Conservation (phyloP, 768 basidiomycete species). For the Botryobasidium botryosum region DNA sequence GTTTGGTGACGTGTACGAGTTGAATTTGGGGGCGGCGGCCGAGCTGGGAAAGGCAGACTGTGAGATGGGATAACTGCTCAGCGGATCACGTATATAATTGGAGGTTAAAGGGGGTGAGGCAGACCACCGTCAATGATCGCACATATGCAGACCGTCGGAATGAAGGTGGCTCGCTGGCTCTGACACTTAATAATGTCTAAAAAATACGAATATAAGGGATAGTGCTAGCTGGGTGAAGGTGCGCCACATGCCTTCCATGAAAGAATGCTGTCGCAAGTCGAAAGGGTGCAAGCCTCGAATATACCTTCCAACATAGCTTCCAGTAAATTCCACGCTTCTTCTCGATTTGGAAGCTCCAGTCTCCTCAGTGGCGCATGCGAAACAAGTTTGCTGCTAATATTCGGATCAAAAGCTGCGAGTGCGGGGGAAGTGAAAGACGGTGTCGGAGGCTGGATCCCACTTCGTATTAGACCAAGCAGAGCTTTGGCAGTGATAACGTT, state of each 20-base stretch:
- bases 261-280: too few species aligned
- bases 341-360: conserved; percentile 9
- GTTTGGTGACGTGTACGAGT: neutral
- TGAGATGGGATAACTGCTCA: too few species aligned
- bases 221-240: too few species aligned
- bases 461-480: conserved; percentile 1
- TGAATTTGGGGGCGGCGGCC: neutral
- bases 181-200: conserved; percentile 1
- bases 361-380: conserved; percentile 19
- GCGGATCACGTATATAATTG: neutral
- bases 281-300: too few species aligned
- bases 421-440: conserved; percentile 9
- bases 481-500: too few species aligned
- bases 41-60: neutral
- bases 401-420: conserved; percentile 15
- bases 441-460: neutral
- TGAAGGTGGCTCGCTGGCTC: neutral
- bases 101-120: neutral
- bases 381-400: conserved; percentile 14
- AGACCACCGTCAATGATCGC: neutral
- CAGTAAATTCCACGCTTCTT: conserved; percentile 10
- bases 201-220: too few species aligned
- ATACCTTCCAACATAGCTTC: conserved; percentile 12
- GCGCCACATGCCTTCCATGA: too few species aligned
- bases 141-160: neutral